Conservation (phyloP, 2,329 filamentous ascomycete species). For the Penicillium carneum region DNA sequence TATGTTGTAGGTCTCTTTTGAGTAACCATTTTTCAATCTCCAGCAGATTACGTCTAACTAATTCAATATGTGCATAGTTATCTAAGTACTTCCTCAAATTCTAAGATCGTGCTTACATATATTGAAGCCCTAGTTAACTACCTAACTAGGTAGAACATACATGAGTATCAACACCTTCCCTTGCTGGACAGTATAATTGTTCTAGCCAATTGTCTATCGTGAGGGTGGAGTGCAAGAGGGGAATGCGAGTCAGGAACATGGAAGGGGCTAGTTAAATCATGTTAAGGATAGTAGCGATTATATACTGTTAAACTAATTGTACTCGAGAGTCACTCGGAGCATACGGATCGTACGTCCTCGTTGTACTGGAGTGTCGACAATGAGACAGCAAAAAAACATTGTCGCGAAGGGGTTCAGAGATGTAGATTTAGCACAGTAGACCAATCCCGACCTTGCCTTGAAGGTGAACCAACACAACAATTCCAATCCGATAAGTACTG, state of each 20-base stretch:
- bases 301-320: neutral
- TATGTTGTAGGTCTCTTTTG: neutral
- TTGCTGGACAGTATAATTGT: neutral
- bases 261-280: neutral
- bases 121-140: no score
- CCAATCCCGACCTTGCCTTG: neutral
- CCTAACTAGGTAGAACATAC: no score
- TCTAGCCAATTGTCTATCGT: neutral
- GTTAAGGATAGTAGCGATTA: neutral
- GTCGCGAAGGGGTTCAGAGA: neutral
- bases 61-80: no score
- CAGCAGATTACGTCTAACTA: no score
- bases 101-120: no score
- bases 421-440: neutral
- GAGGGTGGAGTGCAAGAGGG: neutral
- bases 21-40: neutral
- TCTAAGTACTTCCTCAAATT: no score
- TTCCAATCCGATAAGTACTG: constrained; percentile 48
- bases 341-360: constrained; percentile 8
- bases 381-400: constrained; percentile 4
- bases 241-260: neutral
- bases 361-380: constrained; percentile 10
- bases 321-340: constrained; percentile 17
- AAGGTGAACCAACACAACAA: constrained; percentile 32
- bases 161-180: neutral